Conservation (phyloP, 257 asterid species). For the Nicotiana knightiana region DNA sequence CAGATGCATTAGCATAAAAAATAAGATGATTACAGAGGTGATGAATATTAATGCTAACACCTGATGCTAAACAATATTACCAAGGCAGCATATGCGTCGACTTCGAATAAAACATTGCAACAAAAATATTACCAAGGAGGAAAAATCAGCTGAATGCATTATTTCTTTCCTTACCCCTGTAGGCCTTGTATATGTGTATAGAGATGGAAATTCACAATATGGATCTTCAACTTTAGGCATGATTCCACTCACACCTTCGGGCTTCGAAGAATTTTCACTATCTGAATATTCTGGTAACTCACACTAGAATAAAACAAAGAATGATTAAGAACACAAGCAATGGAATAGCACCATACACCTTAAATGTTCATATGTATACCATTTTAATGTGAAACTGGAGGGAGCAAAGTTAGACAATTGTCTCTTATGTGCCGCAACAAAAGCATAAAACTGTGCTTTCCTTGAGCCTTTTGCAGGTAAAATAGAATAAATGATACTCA, state of each 20-base stretch:
- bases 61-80: not conserved
- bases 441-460: not conserved
- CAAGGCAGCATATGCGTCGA: not conserved
- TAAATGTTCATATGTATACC: conserved; percentile 6
- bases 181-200: conserved; percentile 21
- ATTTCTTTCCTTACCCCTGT: conserved; percentile 32
- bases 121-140: not conserved
- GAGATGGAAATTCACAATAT: conserved; percentile 31
- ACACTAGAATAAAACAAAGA: conserved; percentile 23
- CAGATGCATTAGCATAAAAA: conserved; percentile 12
- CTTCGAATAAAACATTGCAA: not conserved
- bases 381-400: conserved; percentile 4
- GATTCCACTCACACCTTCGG: conserved; percentile 26
- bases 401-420: not conserved
- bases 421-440: conserved; percentile 2
- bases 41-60: not conserved
- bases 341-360: not conserved
- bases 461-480: conserved; percentile 8
- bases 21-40: not conserved
- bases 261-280: conserved; percentile 37
- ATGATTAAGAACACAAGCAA: not conserved
- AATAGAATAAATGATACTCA: not conserved
- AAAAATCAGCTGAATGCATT: not conserved
- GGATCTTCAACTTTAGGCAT: conserved; percentile 54
- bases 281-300: conserved; percentile 51